Percentiles rank a stretch among this genome's conserved stretches.
Evolutionary conservation across 208 protist species (phyloP).

Genomic region (Wallacemonas sp.): DNA sequence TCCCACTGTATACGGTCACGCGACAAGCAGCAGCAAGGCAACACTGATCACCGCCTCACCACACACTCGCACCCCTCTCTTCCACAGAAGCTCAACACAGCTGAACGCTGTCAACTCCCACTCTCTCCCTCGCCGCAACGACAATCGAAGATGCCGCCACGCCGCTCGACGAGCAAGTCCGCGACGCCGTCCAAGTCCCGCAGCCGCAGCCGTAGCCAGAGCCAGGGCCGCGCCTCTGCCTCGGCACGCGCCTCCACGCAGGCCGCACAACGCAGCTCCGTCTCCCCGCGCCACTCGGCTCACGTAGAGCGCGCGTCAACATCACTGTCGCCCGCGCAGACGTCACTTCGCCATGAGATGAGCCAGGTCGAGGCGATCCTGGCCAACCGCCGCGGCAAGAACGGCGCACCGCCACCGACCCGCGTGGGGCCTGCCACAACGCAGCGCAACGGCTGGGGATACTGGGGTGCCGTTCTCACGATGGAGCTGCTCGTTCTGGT

Average conservation of each 20-base stretch:
- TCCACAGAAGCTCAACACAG: too few relatives aligned
- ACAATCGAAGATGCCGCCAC: slow-evolving; percentile 20
- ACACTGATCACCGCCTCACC: too few relatives aligned
- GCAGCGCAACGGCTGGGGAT: slow-evolving; percentile 31
- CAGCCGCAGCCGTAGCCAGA: slow-evolving; percentile 18
- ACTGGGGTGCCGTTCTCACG: slow-evolving; percentile 54
- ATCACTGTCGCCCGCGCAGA: background rate
- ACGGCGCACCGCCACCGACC: slow-evolving; percentile 4
- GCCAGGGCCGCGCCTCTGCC: slow-evolving; percentile 9
- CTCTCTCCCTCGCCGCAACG: background rate
- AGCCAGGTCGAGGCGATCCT: slow-evolving; percentile 52
- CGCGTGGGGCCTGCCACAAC: slow-evolving; percentile 11
- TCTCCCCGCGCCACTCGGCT: background rate
- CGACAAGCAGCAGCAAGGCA: too few relatives aligned
- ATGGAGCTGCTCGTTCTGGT: slow-evolving; percentile 65
- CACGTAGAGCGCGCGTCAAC: background rate
- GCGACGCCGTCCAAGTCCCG: slow-evolving; percentile 17
- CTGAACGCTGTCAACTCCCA: background rate
- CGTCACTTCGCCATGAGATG: slow-evolving; percentile 27
- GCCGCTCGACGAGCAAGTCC: slow-evolving; percentile 26
- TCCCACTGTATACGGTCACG: too few relatives aligned
- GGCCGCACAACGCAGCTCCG: slow-evolving; percentile 10
- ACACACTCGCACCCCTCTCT: too few relatives aligned
- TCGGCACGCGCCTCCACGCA: slow-evolving; percentile 13
- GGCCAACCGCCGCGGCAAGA: slow-evolving; percentile 25